Evolutionary conservation across 2,329 filamentous ascomycete species (phyloP).

Genomic region (Metarhizium robertsii): DNA sequence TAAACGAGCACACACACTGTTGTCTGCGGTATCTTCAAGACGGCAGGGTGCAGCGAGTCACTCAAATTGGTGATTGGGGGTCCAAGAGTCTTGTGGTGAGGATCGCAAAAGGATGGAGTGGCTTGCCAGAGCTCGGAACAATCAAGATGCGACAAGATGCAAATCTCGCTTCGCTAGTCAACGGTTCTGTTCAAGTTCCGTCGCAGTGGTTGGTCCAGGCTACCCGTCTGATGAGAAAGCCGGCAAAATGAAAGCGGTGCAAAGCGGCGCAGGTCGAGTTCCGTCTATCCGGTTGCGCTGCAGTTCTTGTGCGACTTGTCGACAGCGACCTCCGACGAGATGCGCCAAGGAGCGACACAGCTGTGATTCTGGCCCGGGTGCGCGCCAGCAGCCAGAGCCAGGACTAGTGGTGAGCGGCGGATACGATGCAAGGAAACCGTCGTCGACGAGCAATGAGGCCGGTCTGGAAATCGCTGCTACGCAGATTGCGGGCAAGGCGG

Average conservation of each 20-base stretch:
- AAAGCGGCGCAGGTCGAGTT: slow-evolving; percentile 10
- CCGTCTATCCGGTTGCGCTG: slow-evolving; percentile 13
- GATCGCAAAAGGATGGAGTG: background rate
- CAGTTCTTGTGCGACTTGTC: slow-evolving; percentile 13
- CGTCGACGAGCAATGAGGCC: background rate
- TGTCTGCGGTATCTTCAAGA: background rate
- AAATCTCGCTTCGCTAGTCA: slow-evolving; percentile 10
- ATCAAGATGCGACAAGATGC: slow-evolving; percentile 9
- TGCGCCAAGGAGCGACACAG: background rate
- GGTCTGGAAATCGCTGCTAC: background rate
- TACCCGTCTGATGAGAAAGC: slow-evolving; percentile 4
- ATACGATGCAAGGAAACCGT: background rate
- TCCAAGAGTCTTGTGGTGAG: background rate
- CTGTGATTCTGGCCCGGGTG: background rate
- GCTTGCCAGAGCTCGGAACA: background rate
- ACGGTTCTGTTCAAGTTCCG: background rate
- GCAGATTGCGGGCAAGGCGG: background rate
- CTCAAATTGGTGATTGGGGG: background rate
- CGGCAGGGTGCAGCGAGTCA: slow-evolving; percentile 1
- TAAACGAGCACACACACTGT: background rate
- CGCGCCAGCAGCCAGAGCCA: background rate
- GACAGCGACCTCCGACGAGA: slow-evolving; percentile 3
- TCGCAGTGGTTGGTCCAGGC: slow-evolving; percentile 4
- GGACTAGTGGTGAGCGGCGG: background rate
- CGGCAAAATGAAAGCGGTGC: slow-evolving; percentile 8